phyloP scores from a whole-genome alignment of 495 filamentous ascomycete species.

The Parathielavia hyrcaniae region DNA sequence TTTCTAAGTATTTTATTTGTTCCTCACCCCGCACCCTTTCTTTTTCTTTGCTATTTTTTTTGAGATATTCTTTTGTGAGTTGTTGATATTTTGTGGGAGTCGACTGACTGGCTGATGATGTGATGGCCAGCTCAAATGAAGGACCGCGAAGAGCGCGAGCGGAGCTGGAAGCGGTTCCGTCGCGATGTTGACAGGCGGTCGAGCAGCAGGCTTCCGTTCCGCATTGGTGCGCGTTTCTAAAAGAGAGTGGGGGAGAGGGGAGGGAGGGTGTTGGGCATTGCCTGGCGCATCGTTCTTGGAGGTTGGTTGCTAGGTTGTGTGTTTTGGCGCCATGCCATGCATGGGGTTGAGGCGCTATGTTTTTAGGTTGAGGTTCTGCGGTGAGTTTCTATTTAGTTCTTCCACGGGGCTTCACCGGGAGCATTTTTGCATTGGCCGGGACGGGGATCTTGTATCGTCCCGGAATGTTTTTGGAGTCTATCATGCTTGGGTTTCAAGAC shows the following conservation, averaged over 20 bases:
- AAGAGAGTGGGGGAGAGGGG: too few species aligned
- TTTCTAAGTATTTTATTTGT: neutral
- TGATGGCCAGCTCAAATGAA: constrained; percentile 38
- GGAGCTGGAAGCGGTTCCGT: constrained; percentile 43
- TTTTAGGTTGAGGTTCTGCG: neutral
- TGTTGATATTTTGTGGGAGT: neutral
- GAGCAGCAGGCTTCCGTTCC: constrained; percentile 29
- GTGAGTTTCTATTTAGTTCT: neutral
- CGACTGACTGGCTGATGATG: neutral
- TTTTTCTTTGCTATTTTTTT: constrained; percentile 1
- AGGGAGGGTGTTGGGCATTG: neutral
- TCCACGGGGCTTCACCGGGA: neutral
- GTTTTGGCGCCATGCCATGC: neutral
- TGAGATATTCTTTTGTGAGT: neutral
- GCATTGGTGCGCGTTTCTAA: constrained; percentile 29
- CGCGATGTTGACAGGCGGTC: constrained; percentile 24
- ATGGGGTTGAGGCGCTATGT: too few species aligned
- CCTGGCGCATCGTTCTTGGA: neutral
- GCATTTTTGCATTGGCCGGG: constrained; percentile 17
- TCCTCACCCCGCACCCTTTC: too few species aligned
- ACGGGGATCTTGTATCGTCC: constrained; percentile 1
- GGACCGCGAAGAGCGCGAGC: constrained; percentile 44
- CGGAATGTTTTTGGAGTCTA: neutral
- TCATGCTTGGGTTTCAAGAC: constrained; percentile 6
- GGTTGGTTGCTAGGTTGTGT: neutral